Base-by-base conservation (phyloP, 225 moss, liverwort and hornwort genomes). In the Physcomitrellopsis africana region DNA sequence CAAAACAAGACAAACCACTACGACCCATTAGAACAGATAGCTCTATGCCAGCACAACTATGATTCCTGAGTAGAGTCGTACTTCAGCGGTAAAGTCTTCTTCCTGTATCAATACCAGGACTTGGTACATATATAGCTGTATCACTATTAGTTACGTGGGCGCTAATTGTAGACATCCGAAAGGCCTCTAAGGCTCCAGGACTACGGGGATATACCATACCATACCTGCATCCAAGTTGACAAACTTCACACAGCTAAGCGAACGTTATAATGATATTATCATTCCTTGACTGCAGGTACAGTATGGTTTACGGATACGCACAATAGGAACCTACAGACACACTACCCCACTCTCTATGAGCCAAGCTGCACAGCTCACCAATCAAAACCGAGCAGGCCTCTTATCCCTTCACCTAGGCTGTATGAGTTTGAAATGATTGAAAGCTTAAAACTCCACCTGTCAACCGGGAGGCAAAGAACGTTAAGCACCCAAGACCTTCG, bases 311-410 rank as follows among this genome's bases (percentile, higher is more conserved):
- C 57, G 67, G 70, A 59, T 47, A 42, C 43, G 68, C 68, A 74
- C 69, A 73, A 78, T 65, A 72, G 75, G 84, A 89, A 71, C 65
- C 75, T 82, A 75, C 61, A 65, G 74, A 90, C 77, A 84, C 87
- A 83, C 80, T 93, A 87, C 85, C 89, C 87, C 78, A 85, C 89
- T 92, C 99, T 95, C 95, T 91, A 91, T 76, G 88, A 95, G 92
- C 99, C 91, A 95, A 93, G 90, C 91, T 85, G 84, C 90, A 95
- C 95, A 99, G 95, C 95, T 99, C 99, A 99, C 99, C 99, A 99
- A 99, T 99, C 90, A 93, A 90, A 85, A 88, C 73, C 83, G 90
- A 91, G 93, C 83, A 87, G 90, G 90, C 88, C 92, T 93, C 88
- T 90, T 99, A 99, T 92, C 92, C 93, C 95, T 92, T 93, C 99